These are phyloP conservation scores for Aureobasidium zeae DNA, from an alignment of 2,329 filamentous ascomycete species.

Conservation along the genomic window DNA sequence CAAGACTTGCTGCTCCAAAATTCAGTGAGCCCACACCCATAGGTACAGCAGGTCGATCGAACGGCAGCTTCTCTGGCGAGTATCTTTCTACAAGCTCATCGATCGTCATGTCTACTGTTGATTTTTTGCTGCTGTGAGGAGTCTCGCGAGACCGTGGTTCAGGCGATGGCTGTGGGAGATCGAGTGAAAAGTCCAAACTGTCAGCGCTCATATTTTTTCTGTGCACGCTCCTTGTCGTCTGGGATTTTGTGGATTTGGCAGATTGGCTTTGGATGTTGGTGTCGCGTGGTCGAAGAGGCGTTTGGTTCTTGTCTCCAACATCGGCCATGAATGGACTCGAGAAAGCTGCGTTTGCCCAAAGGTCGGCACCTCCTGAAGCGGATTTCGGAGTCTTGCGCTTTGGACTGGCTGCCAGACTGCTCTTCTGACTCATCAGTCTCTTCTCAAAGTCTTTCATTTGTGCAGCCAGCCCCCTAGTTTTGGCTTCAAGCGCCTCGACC, in stretches of 20 bases:
- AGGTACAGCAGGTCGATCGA: constrained; percentile 15
- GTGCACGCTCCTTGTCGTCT: neutral
- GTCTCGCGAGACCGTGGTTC: neutral
- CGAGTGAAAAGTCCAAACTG: constrained; percentile 3
- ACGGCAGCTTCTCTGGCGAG: constrained; percentile 10
- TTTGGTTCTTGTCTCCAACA: constrained; percentile 1
- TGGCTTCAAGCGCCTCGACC: constrained; percentile 54
- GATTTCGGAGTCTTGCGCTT: constrained; percentile 9
- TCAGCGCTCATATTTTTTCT: constrained; percentile 5
- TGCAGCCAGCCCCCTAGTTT: constrained; percentile 50
- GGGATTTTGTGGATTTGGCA: neutral
- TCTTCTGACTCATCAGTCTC: constrained; percentile 17
- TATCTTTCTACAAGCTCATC: constrained; percentile 13
- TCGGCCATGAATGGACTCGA: constrained; percentile 14
- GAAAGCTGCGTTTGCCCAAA: constrained; percentile 7
- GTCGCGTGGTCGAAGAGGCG: constrained; percentile 11
- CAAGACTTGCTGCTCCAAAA: constrained; percentile 1
- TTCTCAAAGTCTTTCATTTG: constrained; percentile 42
- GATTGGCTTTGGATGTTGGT: constrained; percentile 6
- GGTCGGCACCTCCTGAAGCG: constrained; percentile 5
- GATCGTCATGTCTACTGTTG: constrained; percentile 7
- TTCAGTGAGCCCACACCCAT: constrained; percentile 7
- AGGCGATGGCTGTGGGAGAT: constrained; percentile 8
- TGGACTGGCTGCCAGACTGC: neutral
- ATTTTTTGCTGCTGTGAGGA: constrained; percentile 1